Conservation (phyloP, 768 basidiomycete genomes). For the Mycena albidolilacea region DNA sequence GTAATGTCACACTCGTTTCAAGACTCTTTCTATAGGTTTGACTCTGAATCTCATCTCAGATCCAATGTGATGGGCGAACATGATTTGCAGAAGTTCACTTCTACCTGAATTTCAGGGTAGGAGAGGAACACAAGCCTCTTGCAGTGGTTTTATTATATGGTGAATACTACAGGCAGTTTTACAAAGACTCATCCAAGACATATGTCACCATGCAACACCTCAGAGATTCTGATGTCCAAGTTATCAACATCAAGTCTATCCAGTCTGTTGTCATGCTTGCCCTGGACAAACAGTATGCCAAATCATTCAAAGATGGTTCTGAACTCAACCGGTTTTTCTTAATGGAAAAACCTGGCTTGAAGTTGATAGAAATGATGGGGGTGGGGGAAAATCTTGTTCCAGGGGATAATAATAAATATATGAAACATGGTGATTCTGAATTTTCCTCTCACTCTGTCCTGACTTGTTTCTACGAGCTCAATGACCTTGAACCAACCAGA, state of each 20-base stretch:
- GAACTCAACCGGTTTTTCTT: conserved; percentile 14
- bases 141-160: conserved; percentile 44
- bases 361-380: conserved; percentile 7
- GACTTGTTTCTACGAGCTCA: no score
- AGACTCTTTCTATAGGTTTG: not conserved
- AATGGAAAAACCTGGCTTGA: conserved; percentile 18
- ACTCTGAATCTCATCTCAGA: not conserved
- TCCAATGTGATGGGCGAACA: not conserved
- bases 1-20: not conserved
- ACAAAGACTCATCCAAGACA: conserved; percentile 39
- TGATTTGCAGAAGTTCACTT: conserved; percentile 11
- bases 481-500: no score
- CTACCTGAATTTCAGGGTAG: not conserved
- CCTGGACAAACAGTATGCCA: conserved; percentile 24
- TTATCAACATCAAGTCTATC: conserved; percentile 40
- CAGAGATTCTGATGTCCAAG: conserved; percentile 28
- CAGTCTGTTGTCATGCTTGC: conserved; percentile 46
- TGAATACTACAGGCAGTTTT: conserved; percentile 34
- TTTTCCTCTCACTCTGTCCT: not conserved
- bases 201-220: conserved; percentile 38
- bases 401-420: not conserved
- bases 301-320: not conserved
- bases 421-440: not conserved
- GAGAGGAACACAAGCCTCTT: conserved; percentile 15
- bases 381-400: not conserved